Evolutionary conservation across 331 rosid genomes (phyloP).

Genomic region (Rosa hybrid): DNA sequence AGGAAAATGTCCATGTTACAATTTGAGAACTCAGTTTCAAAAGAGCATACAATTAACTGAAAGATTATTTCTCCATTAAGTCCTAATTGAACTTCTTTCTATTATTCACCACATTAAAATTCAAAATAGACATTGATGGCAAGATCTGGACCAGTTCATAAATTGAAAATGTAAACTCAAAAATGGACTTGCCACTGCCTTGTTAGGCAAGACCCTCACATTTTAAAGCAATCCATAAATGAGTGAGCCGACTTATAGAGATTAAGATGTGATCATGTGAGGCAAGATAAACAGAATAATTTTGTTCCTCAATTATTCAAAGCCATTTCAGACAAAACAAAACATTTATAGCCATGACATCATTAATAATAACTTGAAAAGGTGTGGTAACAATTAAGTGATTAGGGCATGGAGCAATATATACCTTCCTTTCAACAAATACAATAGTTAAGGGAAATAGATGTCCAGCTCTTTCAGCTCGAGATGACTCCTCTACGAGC

Average conservation of each 20-base stretch:
- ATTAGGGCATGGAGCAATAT: not conserved
- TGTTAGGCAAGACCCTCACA: not conserved
- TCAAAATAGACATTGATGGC: not conserved
- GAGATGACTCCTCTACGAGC: constrained; percentile 76
- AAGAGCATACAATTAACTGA: not conserved
- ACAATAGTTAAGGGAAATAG: constrained; percentile 76
- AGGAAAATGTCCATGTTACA: not conserved
- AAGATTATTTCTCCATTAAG: not conserved
- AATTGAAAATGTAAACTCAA: not conserved
- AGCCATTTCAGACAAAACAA: not conserved
- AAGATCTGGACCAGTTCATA: not conserved
- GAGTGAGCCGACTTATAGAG: not conserved
- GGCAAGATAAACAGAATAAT: not conserved
- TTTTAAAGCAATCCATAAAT: constrained; percentile 2
- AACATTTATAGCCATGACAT: not conserved
- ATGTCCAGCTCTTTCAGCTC: constrained; percentile 61
- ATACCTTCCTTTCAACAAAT: constrained; percentile 89
- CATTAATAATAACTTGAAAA: not conserved
- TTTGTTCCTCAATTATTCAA: not conserved
- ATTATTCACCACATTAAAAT: not conserved
- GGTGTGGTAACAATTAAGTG: not conserved
- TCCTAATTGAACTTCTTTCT: not conserved
- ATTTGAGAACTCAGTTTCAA: not conserved
- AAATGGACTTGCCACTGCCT: not conserved
- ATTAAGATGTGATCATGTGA: not conserved